A percentile compares a stretch with the other conserved stretches of the same genome.
phyloP scores from a whole-genome alignment of 768 basidiomycete genomes.

The Boletus rufocinnamomeus region DNA sequence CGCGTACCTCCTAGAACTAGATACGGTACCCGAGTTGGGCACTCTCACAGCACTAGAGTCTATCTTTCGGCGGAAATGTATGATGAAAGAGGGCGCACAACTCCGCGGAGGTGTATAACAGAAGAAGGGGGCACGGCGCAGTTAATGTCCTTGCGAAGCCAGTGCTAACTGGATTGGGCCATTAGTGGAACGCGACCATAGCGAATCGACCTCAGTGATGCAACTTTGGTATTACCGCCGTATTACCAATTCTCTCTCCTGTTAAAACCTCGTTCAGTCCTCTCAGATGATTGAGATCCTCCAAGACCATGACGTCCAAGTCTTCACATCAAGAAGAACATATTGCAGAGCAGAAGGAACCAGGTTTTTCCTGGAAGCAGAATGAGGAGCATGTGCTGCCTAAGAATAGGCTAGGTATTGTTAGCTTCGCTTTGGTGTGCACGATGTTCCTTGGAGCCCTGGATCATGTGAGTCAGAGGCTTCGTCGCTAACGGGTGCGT shows the following conservation, averaged over 20 bases:
- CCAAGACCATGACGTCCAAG: not conserved
- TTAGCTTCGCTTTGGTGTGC: constrained; percentile 28
- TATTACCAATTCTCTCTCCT: not conserved
- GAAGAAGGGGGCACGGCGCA: not conserved
- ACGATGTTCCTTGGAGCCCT: constrained; percentile 44
- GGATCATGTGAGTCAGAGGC: constrained; percentile 48
- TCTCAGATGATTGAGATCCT: not conserved
- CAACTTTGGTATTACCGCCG: not conserved
- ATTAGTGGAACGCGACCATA: too few relatives aligned
- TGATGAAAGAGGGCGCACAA: too few relatives aligned
- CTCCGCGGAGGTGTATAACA: not conserved
- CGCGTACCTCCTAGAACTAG: not conserved
- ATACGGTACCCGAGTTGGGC: too few relatives aligned
- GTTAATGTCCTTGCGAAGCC: not conserved
- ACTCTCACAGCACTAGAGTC: not conserved
- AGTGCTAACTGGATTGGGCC: not conserved
- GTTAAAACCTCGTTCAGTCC: not conserved
- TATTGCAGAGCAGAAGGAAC: constrained; percentile 13
- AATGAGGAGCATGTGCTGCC: constrained; percentile 57
- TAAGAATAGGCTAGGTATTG: constrained; percentile 21
- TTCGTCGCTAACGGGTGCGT: not conserved
- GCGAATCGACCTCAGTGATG: not conserved
- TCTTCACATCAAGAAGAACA: not conserved
- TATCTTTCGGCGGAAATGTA: not conserved
- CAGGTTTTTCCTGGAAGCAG: constrained; percentile 52